phyloP scores from a whole-genome alignment of 164 flowering plant genomes.

The Tetrastigma voinierianum region DNA sequence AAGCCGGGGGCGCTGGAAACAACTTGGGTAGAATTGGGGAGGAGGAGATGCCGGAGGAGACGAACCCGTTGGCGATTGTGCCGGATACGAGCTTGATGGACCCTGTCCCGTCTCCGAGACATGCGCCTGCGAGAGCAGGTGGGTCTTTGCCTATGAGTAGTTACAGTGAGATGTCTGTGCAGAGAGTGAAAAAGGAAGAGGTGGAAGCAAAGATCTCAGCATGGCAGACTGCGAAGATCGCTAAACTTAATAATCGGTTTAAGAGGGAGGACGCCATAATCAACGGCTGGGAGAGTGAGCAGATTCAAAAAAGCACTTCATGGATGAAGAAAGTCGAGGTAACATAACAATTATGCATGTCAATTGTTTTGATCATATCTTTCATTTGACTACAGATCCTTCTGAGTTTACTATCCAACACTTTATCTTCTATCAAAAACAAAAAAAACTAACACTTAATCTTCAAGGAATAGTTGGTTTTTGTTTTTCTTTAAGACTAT shows the following conservation, averaged over 20 bases:
- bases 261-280: constrained; percentile 90
- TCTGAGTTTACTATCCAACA: neutral
- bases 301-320: constrained; percentile 67
- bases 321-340: constrained; percentile 97
- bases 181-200: constrained; percentile 85
- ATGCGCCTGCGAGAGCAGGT: neutral
- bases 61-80: constrained; percentile 53
- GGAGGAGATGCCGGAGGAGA: constrained; percentile 27
- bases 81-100: constrained; percentile 28
- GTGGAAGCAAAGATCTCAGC: constrained; percentile 87
- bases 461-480: no score
- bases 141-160: constrained; percentile 4
- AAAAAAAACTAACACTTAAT: no score
- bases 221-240: constrained; percentile 85
- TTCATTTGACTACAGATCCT: neutral
- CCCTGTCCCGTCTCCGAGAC: constrained; percentile 28
- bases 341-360: neutral
- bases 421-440: no score
- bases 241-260: constrained; percentile 86
- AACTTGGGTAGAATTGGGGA: constrained; percentile 39
- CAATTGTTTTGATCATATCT: no score
- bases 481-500: no score
- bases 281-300: constrained; percentile 78
- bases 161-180: constrained; percentile 36
- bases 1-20: neutral